phyloP scores from a whole-genome alignment of 768 basidiomycete species.

The Panaeolus cyanescens region DNA sequence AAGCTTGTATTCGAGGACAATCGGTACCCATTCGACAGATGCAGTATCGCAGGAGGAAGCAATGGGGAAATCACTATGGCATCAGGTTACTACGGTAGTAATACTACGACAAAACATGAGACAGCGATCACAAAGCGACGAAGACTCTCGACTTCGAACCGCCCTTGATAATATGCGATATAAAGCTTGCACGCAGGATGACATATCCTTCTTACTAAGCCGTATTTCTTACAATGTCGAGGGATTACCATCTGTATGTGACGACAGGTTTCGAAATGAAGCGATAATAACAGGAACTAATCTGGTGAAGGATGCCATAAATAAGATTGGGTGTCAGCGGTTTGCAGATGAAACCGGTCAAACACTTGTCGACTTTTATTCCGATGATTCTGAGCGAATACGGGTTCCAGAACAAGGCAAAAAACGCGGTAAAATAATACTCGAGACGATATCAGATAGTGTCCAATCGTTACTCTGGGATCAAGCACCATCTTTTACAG shows the following conservation, averaged over 20 bases:
- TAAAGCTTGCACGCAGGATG: slow-evolving; percentile 38
- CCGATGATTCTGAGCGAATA: slow-evolving; percentile 18
- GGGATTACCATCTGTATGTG: background rate
- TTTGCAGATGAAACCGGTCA: slow-evolving; percentile 31
- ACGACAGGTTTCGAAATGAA: slow-evolving; percentile 23
- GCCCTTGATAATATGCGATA: slow-evolving; percentile 37
- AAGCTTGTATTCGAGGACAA: slow-evolving; percentile 14
- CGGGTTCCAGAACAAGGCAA: background rate
- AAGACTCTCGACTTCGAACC: slow-evolving; percentile 26
- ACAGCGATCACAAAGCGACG: slow-evolving; percentile 19
- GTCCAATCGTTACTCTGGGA: slow-evolving; percentile 11
- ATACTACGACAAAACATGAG: slow-evolving; percentile 37
- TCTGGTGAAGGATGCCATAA: slow-evolving; percentile 30
- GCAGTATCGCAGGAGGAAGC: slow-evolving; percentile 9
- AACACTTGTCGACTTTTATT: slow-evolving; percentile 28
- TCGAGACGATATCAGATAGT: background rate
- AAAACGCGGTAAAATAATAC: background rate
- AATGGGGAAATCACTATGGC: slow-evolving; percentile 33
- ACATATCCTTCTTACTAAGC: slow-evolving; percentile 24
- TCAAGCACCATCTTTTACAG: slow-evolving; percentile 1
- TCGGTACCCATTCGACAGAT: background rate
- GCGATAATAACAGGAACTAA: slow-evolving; percentile 35
- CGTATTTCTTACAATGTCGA: slow-evolving; percentile 16
- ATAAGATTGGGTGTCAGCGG: slow-evolving; percentile 21
- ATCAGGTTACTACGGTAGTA: slow-evolving; percentile 33